A percentile compares a stretch with the other conserved stretches of the same genome.
These are phyloP conservation scores for Kurtzmaniella quercitrusa DNA, from an alignment of 1,139 yeast genomes.

Conservation along the genomic window DNA sequence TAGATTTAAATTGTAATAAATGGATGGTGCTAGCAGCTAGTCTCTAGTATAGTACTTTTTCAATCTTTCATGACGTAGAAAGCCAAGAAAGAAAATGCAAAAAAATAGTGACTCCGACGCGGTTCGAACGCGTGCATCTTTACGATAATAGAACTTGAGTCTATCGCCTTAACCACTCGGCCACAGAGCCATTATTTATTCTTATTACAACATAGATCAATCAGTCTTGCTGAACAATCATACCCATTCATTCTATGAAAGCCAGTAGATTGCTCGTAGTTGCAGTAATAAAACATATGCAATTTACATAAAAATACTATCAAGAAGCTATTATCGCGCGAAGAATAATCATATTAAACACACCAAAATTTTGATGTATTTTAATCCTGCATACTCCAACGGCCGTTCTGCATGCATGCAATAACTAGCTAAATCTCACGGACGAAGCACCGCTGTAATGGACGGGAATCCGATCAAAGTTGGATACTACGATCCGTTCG, in stretches of 20 bases:
- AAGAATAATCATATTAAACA: too few relatives aligned
- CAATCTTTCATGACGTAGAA: too few relatives aligned
- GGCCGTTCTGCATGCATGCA: background rate
- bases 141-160: conserved; percentile 2
- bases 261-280: background rate
- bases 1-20: conserved; percentile 2
- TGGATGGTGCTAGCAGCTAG: conserved; percentile 3
- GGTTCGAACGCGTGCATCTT: conserved; percentile 3
- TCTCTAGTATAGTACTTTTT: background rate
- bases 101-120: conserved; percentile 1
- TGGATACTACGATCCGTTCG: conserved; percentile 86
- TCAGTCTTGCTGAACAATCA: too few relatives aligned
- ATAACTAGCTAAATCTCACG: background rate
- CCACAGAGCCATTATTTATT: background rate
- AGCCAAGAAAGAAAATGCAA: background rate
- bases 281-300: too few relatives aligned
- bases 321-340: too few relatives aligned
- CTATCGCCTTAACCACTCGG: conserved; percentile 3
- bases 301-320: too few relatives aligned
- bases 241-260: too few relatives aligned
- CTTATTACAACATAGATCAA: background rate
- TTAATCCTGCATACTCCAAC: background rate
- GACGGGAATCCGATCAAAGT: conserved; percentile 32
- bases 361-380: too few relatives aligned
- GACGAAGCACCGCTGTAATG: background rate